Percentiles rank a stretch among this genome's conserved stretches.
Conservation (phyloP, 306 rosid genomes). For the Vicia sativa region DNA sequence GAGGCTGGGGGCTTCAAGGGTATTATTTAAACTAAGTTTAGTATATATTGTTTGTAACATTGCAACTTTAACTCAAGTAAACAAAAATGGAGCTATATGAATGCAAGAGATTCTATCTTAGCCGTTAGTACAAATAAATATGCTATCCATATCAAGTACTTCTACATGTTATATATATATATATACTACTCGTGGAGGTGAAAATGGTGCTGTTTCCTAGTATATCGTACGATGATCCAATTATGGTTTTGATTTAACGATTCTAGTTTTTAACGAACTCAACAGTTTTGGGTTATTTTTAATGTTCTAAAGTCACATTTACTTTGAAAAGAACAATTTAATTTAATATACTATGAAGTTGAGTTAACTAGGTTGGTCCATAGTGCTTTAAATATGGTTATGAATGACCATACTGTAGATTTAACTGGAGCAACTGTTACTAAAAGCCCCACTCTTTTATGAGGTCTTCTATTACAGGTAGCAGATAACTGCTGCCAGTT, state of each 20-base stretch:
- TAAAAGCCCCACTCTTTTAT: constrained; percentile 17
- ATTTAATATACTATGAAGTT: constrained; percentile 29
- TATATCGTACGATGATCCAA: constrained; percentile 18
- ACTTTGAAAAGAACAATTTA: constrained; percentile 27
- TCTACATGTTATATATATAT: neutral
- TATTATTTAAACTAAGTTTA: too few species aligned
- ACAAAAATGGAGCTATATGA: too few species aligned
- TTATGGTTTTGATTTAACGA: constrained; percentile 24
- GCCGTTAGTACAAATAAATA: neutral
- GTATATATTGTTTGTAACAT: too few species aligned
- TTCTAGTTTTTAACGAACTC: constrained; percentile 16
- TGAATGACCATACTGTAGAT: constrained; percentile 9
- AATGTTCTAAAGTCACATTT: constrained; percentile 25
- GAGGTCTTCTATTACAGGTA: constrained; percentile 24
- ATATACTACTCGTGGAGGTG: neutral
- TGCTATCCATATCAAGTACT: neutral
- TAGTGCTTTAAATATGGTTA: constrained; percentile 17
- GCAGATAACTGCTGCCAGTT: neutral
- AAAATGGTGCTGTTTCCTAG: constrained; percentile 12
- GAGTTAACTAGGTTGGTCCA: constrained; percentile 2
- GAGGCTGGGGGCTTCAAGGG: too few species aligned
- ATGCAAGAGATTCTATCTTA: neutral
- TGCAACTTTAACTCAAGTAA: too few species aligned
- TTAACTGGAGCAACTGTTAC: constrained; percentile 17
- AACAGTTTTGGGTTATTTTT: constrained; percentile 18